A percentile compares a stretch with the other conserved stretches of the same genome.
Evolutionary conservation across 1,284 basidiomycete genomes (phyloP).

Genomic region (Apiotrichum gamsii): DNA sequence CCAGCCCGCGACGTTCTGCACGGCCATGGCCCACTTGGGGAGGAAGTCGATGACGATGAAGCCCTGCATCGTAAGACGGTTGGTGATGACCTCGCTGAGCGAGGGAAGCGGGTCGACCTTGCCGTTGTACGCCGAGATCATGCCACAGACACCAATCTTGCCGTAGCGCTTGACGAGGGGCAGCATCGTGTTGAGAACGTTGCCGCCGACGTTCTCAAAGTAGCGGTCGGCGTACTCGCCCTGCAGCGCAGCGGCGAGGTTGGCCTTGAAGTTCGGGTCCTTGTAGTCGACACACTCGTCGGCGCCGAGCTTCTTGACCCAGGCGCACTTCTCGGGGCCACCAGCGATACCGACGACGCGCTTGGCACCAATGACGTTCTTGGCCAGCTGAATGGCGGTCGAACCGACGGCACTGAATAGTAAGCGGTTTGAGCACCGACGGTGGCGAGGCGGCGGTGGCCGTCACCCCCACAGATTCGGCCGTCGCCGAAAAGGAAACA

Average conservation of each 20-base stretch:
- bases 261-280: constrained; percentile 22
- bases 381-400: constrained; percentile 39
- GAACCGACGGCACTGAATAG: constrained; percentile 34
- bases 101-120: constrained; percentile 20
- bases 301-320: constrained; percentile 48
- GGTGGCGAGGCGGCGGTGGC: no score
- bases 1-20: constrained; percentile 23
- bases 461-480: neutral
- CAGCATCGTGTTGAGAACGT: constrained; percentile 40
- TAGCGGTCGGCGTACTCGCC: constrained; percentile 34
- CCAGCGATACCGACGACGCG: constrained; percentile 52
- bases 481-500: neutral
- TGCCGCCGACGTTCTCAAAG: constrained; percentile 49
- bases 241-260: constrained; percentile 32
- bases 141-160: constrained; percentile 49
- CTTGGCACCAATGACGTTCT: constrained; percentile 47
- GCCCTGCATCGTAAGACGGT: constrained; percentile 46
- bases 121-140: constrained; percentile 29
- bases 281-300: constrained; percentile 53
- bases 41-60: constrained; percentile 45
- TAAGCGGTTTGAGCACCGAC: no score
- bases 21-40: constrained; percentile 16
- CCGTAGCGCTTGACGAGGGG: constrained; percentile 46
- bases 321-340: constrained; percentile 50
- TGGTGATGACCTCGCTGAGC: constrained; percentile 42